Percentiles rank a stretch among this genome's conserved stretches.
Conservation (phyloP, 2,329 filamentous ascomycete genomes). For the Lecanicillium sp. region DNA sequence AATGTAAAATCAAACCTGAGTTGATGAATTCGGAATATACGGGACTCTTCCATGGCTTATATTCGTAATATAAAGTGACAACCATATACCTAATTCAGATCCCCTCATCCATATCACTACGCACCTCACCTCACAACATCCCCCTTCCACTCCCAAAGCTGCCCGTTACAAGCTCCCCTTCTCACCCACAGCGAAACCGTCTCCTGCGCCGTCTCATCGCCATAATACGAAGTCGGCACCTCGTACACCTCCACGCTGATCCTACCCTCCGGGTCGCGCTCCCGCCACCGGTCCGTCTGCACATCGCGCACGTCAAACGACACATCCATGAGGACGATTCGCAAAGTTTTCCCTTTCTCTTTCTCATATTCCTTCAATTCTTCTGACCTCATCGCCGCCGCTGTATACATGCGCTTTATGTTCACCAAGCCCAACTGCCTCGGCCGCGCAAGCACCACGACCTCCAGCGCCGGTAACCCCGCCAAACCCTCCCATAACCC, state of each 20-base stretch:
- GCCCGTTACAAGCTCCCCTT: slow-evolving; percentile 34
- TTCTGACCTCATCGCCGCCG: slow-evolving; percentile 23
- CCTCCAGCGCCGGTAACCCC: slow-evolving; percentile 30
- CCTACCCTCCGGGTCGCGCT: slow-evolving; percentile 29
- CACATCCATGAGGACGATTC: slow-evolving; percentile 28
- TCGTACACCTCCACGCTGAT: slow-evolving; percentile 35
- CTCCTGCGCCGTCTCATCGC: slow-evolving; percentile 30
- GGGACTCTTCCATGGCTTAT: too few relatives aligned
- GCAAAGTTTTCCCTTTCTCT: background rate
- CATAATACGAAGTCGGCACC: slow-evolving; percentile 34
- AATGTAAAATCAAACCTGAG: too few relatives aligned
- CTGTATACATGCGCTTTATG: slow-evolving; percentile 36
- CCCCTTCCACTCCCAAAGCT: slow-evolving; percentile 31
- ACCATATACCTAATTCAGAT: background rate
- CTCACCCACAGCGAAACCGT: slow-evolving; percentile 37
- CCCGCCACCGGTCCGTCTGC: slow-evolving; percentile 25
- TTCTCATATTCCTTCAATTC: slow-evolving; percentile 12
- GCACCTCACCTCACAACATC: slow-evolving; percentile 13
- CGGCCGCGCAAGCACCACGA: slow-evolving; percentile 37
- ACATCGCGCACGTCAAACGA: slow-evolving; percentile 22
- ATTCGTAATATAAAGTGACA: too few relatives aligned
- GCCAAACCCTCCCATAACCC: slow-evolving; percentile 35
- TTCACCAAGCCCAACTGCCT: slow-evolving; percentile 27
- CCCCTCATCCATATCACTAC: slow-evolving; percentile 1
- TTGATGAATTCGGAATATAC: too few relatives aligned